phyloP scores from a whole-genome alignment of 2,329 filamentous ascomycete species.

The Gnomoniopsis sp. region DNA sequence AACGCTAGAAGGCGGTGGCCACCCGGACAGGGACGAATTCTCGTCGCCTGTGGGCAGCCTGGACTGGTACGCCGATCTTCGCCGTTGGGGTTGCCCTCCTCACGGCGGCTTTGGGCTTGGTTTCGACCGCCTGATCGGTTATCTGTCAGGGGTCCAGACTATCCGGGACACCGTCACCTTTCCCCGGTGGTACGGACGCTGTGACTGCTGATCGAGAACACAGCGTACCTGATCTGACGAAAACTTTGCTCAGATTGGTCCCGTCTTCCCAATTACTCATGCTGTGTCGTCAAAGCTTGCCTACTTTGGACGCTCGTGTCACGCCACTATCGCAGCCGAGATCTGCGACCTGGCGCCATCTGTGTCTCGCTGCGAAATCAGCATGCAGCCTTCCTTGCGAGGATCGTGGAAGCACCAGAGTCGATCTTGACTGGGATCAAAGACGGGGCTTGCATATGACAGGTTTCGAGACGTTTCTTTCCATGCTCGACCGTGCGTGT shows the following conservation, averaged over 20 bases:
- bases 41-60: slow-evolving; percentile 33
- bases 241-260: slow-evolving; percentile 2
- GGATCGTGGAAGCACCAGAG: slow-evolving; percentile 3
- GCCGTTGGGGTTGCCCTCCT: slow-evolving; percentile 85
- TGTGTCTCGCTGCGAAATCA: slow-evolving; percentile 12
- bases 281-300: slow-evolving; percentile 36
- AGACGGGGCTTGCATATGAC: slow-evolving; percentile 23
- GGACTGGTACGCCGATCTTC: slow-evolving; percentile 84
- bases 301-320: slow-evolving; percentile 33
- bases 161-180: slow-evolving; percentile 85
- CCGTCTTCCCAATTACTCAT: slow-evolving; percentile 11
- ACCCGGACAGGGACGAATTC: slow-evolving; percentile 19
- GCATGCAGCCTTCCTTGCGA: slow-evolving; percentile 15
- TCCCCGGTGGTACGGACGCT: slow-evolving; percentile 68
- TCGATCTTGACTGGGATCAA: not conserved
- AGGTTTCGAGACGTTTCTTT: slow-evolving; percentile 19
- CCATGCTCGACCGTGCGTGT: not conserved
- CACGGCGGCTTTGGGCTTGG: slow-evolving; percentile 90
- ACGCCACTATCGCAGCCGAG: slow-evolving; percentile 18
- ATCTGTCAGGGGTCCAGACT: slow-evolving; percentile 76
- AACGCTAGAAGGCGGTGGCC: slow-evolving; percentile 17
- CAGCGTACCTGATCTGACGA: slow-evolving; percentile 9
- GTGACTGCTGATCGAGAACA: slow-evolving; percentile 46
- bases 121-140: slow-evolving; percentile 82
- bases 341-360: slow-evolving; percentile 14